Evolutionary conservation across 2,329 filamentous ascomycete genomes (phyloP), one percentile per base, ranked within the genome.

Genomic region (Mollisiaceae sp.): DNA sequence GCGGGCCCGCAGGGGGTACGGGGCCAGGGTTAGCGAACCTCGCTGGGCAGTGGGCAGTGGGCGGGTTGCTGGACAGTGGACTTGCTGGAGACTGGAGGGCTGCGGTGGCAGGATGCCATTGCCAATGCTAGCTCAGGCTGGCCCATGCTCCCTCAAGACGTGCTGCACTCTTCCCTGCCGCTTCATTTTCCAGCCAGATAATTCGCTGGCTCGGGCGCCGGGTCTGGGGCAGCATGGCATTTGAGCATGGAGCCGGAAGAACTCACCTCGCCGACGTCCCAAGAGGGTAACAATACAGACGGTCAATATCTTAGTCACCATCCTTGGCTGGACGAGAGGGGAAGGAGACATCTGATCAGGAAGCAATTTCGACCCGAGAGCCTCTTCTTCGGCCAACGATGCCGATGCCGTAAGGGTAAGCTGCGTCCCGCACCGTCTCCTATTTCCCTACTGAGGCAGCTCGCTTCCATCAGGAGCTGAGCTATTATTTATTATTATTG

Each of bases 111-210:
- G 64, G 55, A 65, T 59, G 45, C 45, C 4, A 55, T 55, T 65
- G 59, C 62, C 4, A 55, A 59, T 65, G 59, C 62, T 63, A 43
- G 54, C 47, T 57, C 57, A 54, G 52, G 57, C 55, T 63, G 61
- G 54, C 47, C 62, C 57, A 54, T 59, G 63, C 55, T 45, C 27
- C 24, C 32, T 50, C 20, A 50, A 50, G 45, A 24, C 45, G 45
- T 50, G 45, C 45, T 50, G 50, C 50, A 1, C 3, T 27, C 12
- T 35, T 14, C 50, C 22, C 50, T 54, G 22, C 14, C 22, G 8
- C 22, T 54, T 18, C 12, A 32, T 27, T 14, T 54, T 27, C 50
- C 50, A 54, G 24, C 50, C 1, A 2, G 27, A 1, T 54, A 3
- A 54, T 54, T 54, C 12, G 50, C 11, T 39, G 55, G 55, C 32